Conservation (phyloP, 2,329 filamentous ascomycete genomes). For the Capronia americana region DNA sequence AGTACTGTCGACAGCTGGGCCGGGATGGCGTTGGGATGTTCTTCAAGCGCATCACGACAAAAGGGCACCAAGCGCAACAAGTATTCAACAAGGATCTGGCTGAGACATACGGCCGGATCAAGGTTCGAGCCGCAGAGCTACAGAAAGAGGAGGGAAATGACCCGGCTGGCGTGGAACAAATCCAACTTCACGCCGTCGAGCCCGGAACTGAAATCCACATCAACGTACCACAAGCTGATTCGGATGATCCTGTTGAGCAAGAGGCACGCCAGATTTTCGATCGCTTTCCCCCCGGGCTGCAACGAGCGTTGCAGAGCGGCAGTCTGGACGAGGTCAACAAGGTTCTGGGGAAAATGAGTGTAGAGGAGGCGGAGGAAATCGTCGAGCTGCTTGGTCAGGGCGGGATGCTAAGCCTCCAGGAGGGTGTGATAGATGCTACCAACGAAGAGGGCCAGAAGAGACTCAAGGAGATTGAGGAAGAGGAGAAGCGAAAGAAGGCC, state of each 20-base stretch:
- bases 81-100: conserved; percentile 94
- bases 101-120: conserved; percentile 83
- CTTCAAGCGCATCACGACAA: conserved; percentile 93
- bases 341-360: conserved; percentile 84
- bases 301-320: conserved; percentile 83
- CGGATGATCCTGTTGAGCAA: conserved; percentile 67
- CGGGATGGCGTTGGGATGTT: conserved; percentile 88
- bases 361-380: conserved; percentile 84
- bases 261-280: conserved; percentile 79
- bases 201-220: conserved; percentile 92
- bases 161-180: conserved; percentile 82
- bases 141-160: conserved; percentile 62
- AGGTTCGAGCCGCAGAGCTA: conserved; percentile 76
- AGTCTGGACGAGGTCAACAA: conserved; percentile 87
- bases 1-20: conserved; percentile 92
- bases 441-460: conserved; percentile 82
- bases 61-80: conserved; percentile 85
- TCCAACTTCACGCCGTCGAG: conserved; percentile 95
- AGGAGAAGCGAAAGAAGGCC: conserved; percentile 49
- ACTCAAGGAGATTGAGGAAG: conserved; percentile 75
- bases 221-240: conserved; percentile 72
- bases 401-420: conserved; percentile 86
- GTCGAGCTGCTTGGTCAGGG: conserved; percentile 82
- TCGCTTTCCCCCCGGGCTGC: conserved; percentile 79
- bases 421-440: conserved; percentile 93